Evolutionary conservation across 495 filamentous ascomycete species (phyloP), one percentile per base, ranked within the genome.

Genomic region (Astrothelium macrocarpum): DNA sequence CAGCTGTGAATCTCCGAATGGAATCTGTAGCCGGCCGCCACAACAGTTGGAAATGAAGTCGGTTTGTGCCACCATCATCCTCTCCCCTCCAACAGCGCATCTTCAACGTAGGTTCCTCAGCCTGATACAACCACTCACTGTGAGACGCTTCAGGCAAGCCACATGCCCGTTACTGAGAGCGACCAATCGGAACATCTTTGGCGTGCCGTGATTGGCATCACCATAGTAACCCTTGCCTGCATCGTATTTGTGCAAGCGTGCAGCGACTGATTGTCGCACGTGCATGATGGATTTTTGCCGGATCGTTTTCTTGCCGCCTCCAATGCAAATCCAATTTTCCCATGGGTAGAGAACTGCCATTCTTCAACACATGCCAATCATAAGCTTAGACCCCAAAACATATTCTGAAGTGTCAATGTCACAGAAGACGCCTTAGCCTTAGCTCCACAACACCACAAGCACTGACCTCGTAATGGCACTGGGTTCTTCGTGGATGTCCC

Each of bases 231-330:
- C 16, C 29, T 7, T 20, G 7, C 2, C 29, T 10, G 25, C 49
- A 20, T 20, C 49, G 11, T 3, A 11, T 20, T 49, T 49, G 7
- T 56, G 12, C 23, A 56, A 49, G 45, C 45, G 23, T n/a, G 25
- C 25, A 3, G 49, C 49, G 23, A 56, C 49, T 28, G 49, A 56
- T 29, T 9, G 11, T 56, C 49, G 12, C 10, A 9, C 49, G 25
- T 56, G 49, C 49, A 56, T 12, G 49, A 56, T 56, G 23, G 49
- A 56, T 11, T 56, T 56, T 29, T 56, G 49, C 10, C n/a, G 29
- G 49, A 56, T 56, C 49, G 5, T 29, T 29, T 9, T 29, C 49
- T 9, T 20, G 25, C 49, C 49, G 11, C 43, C 9, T 39, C 43
- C 2, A 56, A 29, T 16, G 49, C 23, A 25, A 3, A 56, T 56